Base-by-base conservation (phyloP, 768 basidiomycete genomes). In the Pisolithus orientalis region DNA sequence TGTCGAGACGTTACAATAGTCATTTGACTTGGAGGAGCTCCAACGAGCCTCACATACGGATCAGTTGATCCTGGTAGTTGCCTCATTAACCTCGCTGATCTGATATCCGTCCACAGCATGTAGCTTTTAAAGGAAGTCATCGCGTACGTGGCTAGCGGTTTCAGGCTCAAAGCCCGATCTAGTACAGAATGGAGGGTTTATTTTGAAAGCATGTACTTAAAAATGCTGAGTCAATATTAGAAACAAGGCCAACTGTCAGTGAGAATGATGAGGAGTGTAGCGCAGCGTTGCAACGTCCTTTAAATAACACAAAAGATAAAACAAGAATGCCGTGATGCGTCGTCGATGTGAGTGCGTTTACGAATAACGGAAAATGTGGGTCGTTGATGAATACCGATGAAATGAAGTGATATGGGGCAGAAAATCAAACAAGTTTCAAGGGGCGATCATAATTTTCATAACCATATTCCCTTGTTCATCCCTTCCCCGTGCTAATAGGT, bases 381-480 rank as follows among this genome's bases (percentile, higher is more conserved):
- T 32, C 31, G 31, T 10, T 4, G 31, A 32, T 32, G 31, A 13
- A 34, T 13, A 34, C 14, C 5, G 34, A 34, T 34, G 34, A 34
- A 34, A 34, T 34, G 34, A 34, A 11, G 31, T 11, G 31, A 32
- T 11, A 34, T 14, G 34, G 14, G 34, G 11, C 14, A 3, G 10
- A 3, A 5, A 5, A 31, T 16, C 14, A 25, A 24, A 27, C 44
- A 17, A 17, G 28, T 8, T 14, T 64, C 65, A 70, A 46, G 74
- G 61, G 16, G 74, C 83, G 51, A 97, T 80, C 80, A 96, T 84
- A 52, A 95, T 80, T 75, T 97, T 97, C 65, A 97, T 76, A 34
- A 96, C 90, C 74, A 94, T 76, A 29, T 80, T 78, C 8, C 91
- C 93, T 3, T 80, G 64, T 47, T 87, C 85, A 65, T 94, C 94